These are phyloP conservation scores for Dipodascus geniculatus DNA, from an alignment of 805 yeast species.

Conservation along the genomic window DNA sequence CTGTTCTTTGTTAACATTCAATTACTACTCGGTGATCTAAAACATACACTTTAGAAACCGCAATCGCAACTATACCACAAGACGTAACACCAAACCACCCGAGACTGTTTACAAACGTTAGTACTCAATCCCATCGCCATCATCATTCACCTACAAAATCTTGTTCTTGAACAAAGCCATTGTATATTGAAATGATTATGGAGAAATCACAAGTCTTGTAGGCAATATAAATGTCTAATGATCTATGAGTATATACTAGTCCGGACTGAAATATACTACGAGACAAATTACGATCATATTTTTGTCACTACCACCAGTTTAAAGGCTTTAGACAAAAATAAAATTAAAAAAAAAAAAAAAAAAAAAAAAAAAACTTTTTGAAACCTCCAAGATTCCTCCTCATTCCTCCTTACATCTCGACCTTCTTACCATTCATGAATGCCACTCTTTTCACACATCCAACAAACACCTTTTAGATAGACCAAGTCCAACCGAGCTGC, in stretches of 20 bases:
- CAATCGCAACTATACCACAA: conserved; percentile 17
- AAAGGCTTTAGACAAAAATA: not conserved
- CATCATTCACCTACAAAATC: not conserved
- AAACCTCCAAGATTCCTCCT: too few species aligned
- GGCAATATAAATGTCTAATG: too few species aligned
- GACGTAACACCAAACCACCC: conserved; percentile 23
- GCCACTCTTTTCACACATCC: not conserved
- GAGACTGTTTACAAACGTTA: not conserved
- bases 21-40: conserved; percentile 9
- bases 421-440: not conserved
- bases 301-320: not conserved
- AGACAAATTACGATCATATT: too few species aligned
- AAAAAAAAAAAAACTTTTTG: too few species aligned
- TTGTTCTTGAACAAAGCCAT: not conserved
- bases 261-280: not conserved
- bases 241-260: not conserved
- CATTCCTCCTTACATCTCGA: not conserved
- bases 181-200: too few species aligned
- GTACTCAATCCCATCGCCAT: not conserved
- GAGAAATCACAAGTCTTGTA: too few species aligned
- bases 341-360: too few species aligned
- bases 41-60: conserved; percentile 18
- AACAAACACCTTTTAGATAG: too few species aligned
- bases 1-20: conserved; percentile 3
- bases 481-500: too few species aligned